These are phyloP conservation scores for Aspergillus awamori DNA, from an alignment of 2,329 filamentous ascomycete genomes.

Conservation along the genomic window DNA sequence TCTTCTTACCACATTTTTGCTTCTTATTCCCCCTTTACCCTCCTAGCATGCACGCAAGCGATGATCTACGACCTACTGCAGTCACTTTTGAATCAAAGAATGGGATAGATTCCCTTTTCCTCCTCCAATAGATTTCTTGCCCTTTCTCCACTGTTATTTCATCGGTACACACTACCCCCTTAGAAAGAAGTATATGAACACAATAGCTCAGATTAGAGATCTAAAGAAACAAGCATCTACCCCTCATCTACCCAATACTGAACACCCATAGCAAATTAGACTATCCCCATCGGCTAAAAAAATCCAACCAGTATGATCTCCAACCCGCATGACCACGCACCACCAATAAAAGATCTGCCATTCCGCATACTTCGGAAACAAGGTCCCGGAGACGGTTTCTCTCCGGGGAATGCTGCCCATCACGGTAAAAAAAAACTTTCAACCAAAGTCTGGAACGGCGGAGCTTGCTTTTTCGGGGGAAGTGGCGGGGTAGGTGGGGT, in stretches of 20 bases:
- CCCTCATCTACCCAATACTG: too few relatives aligned
- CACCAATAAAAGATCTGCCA: neutral
- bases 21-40: neutral
- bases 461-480: neutral
- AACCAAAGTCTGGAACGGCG: too few relatives aligned
- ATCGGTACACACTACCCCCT: too few relatives aligned
- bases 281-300: too few relatives aligned
- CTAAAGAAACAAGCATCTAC: too few relatives aligned
- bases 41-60: neutral
- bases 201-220: neutral
- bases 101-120: neutral
- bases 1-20: neutral
- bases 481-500: neutral
- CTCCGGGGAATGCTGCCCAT: neutral
- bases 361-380: slow-evolving; percentile 12
- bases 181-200: neutral
- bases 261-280: too few relatives aligned
- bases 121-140: neutral
- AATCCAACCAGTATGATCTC: neutral
- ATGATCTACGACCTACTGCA: neutral
- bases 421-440: neutral
- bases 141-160: too few relatives aligned
- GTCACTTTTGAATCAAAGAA: neutral
- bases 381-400: slow-evolving; percentile 8
- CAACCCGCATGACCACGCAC: neutral